Conservation (phyloP, 1,139 yeast genomes). For the Scheffersomyces segobiensis region DNA sequence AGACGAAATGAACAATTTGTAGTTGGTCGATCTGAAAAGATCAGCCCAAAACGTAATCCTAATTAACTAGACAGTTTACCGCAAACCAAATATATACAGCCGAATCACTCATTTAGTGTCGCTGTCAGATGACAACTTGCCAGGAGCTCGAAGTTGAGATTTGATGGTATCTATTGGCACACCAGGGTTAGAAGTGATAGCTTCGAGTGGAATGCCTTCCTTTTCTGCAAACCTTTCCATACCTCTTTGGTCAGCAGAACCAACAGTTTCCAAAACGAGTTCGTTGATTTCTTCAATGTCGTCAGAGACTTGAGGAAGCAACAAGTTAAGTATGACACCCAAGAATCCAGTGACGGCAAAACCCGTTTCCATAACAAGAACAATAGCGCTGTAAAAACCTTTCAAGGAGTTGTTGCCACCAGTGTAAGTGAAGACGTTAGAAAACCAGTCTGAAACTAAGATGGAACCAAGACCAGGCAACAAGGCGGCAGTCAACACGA, state of each 20-base stretch:
- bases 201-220: slow-evolving; percentile 34
- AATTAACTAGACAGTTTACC: neutral
- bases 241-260: slow-evolving; percentile 46
- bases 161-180: slow-evolving; percentile 2
- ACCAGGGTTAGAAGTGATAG: slow-evolving; percentile 7
- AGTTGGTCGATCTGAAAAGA: neutral
- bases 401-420: slow-evolving; percentile 63
- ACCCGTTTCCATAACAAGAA: slow-evolving; percentile 83
- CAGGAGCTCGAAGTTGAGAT: slow-evolving; percentile 13
- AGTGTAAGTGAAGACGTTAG: slow-evolving; percentile 67
- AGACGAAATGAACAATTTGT: neutral
- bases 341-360: slow-evolving; percentile 81
- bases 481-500: slow-evolving; percentile 73
- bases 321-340: slow-evolving; percentile 69
- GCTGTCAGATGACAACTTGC: slow-evolving; percentile 8
- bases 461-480: slow-evolving; percentile 80
- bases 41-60: neutral
- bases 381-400: slow-evolving; percentile 80
- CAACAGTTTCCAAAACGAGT: slow-evolving; percentile 46
- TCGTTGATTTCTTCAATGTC: slow-evolving; percentile 56
- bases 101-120: neutral
- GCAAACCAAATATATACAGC: neutral
- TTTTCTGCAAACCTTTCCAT: slow-evolving; percentile 37
- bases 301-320: slow-evolving; percentile 72
- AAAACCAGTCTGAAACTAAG: slow-evolving; percentile 76